These are phyloP conservation scores for Penicillium glabrum DNA, from an alignment of 2,329 filamentous ascomycete species.

Conservation along the genomic window DNA sequence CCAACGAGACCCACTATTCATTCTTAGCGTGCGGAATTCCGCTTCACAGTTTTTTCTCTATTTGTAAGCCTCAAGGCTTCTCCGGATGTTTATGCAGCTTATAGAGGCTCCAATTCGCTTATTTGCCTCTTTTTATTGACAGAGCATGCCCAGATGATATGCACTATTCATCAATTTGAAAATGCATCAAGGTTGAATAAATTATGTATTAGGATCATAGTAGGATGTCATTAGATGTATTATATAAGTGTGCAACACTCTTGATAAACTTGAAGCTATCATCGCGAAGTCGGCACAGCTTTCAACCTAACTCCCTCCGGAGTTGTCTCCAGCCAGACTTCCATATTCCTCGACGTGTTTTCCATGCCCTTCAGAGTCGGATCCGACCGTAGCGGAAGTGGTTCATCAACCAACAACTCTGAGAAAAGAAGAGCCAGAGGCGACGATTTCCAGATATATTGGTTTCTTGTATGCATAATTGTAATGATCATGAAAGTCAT, in stretches of 20 bases:
- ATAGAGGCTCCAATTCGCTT: too few species aligned
- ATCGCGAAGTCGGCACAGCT: conserved; percentile 7
- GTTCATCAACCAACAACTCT: conserved; percentile 17
- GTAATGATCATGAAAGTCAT: conserved; percentile 50
- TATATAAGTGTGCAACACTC: neutral
- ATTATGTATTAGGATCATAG: too few species aligned
- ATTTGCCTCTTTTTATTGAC: too few species aligned
- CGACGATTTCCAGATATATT: conserved; percentile 29
- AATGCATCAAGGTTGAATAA: too few species aligned
- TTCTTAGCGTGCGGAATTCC: neutral
- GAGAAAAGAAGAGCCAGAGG: conserved; percentile 25
- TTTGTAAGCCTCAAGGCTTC: too few species aligned
- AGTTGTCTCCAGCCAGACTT: conserved; percentile 23
- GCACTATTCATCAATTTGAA: too few species aligned
- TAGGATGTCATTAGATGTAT: neutral
- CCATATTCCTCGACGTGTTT: conserved; percentile 20
- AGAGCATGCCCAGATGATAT: too few species aligned
- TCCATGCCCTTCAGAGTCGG: conserved; percentile 24
- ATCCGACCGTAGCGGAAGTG: conserved; percentile 6
- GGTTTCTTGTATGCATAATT: conserved; percentile 22
- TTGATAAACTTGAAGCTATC: neutral
- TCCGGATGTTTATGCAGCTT: too few species aligned
- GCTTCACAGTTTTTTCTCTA: neutral
- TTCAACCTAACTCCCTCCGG: conserved; percentile 16
- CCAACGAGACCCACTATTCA: neutral